Conservation (phyloP, 2,329 filamentous ascomycete species). For the Zelopaecilomyces penicillatus region DNA sequence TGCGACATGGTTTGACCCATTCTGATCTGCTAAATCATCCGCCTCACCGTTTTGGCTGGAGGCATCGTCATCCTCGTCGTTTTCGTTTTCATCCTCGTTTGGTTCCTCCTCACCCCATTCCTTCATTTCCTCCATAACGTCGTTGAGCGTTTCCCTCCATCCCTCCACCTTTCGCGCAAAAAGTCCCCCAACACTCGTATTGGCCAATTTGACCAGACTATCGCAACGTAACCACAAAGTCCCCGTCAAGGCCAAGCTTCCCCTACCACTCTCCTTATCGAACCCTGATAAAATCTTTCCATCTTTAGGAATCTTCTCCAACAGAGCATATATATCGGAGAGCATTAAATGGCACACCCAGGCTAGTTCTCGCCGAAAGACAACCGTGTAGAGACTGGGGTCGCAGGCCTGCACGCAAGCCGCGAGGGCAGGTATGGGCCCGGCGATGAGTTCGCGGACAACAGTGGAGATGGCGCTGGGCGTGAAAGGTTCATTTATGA, state of each 20-base stretch:
- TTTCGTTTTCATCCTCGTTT: slow-evolving; percentile 49
- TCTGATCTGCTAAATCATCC: slow-evolving; percentile 16
- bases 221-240: slow-evolving; percentile 82
- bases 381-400: slow-evolving; percentile 50
- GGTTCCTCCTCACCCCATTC: slow-evolving; percentile 74
- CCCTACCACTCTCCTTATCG: slow-evolving; percentile 30
- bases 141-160: slow-evolving; percentile 66
- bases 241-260: slow-evolving; percentile 59
- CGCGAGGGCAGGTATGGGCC: slow-evolving; percentile 66
- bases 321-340: slow-evolving; percentile 51
- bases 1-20: slow-evolving; percentile 22
- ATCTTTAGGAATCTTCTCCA: slow-evolving; percentile 51
- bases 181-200: slow-evolving; percentile 60
- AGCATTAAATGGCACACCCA: slow-evolving; percentile 52
- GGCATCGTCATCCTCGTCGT: slow-evolving; percentile 33
- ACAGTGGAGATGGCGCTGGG: slow-evolving; percentile 65
- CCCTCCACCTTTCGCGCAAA: slow-evolving; percentile 64
- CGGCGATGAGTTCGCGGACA: slow-evolving; percentile 61
- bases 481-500: slow-evolving; percentile 81
- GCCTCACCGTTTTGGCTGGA: slow-evolving; percentile 11
- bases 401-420: slow-evolving; percentile 60
- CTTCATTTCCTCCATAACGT: slow-evolving; percentile 77
- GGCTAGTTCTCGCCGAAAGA: slow-evolving; percentile 56
- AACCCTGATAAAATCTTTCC: slow-evolving; percentile 39
- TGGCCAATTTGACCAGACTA: slow-evolving; percentile 53